Conservation (phyloP, 768 basidiomycete species). For the Gyrodon lividus region DNA sequence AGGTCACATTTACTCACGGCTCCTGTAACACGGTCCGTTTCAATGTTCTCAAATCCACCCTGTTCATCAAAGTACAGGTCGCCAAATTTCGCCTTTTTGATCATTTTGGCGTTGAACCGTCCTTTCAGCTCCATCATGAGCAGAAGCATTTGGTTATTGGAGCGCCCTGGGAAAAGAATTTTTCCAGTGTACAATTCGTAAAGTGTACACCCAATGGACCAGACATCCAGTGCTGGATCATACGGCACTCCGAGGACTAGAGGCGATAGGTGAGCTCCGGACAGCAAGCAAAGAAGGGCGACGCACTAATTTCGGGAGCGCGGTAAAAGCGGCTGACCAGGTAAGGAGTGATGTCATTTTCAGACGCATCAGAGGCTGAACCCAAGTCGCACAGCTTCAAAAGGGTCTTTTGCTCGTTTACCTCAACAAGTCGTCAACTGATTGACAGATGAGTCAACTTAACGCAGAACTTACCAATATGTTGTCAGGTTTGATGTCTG, state of each 20-base stretch:
- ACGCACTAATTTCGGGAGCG: conserved; percentile 95
- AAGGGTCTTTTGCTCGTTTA: conserved; percentile 91
- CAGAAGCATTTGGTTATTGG: conserved; percentile 96
- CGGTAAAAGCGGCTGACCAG: conserved; percentile 97
- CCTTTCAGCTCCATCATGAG: conserved; percentile 99
- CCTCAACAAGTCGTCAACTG: conserved; percentile 45
- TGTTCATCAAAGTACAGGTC: conserved; percentile 93
- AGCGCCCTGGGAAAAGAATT: conserved; percentile 94
- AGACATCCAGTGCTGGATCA: conserved; percentile 90
- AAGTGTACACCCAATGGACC: conserved; percentile 98
- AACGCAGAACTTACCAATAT: conserved; percentile 67
- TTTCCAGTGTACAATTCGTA: conserved; percentile 95
- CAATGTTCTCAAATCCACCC: conserved; percentile 80
- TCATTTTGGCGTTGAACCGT: conserved; percentile 88
- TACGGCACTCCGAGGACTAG: conserved; percentile 93
- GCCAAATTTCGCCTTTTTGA: conserved; percentile 92
- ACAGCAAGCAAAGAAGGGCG: not conserved
- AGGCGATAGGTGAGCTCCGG: conserved; percentile 15
- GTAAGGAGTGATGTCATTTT: conserved; percentile 97
- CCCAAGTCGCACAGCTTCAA: conserved; percentile 96
- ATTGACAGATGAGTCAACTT: conserved; percentile 13
- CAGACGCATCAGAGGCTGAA: conserved; percentile 92
- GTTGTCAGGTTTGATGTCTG: conserved; percentile 98
- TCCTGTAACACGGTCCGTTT: conserved; percentile 81
- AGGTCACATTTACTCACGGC: conserved; percentile 52